These are phyloP conservation scores for Gamsiella multidivaricata DNA, from an alignment of 192 early-diverging fungal species.

Conservation along the genomic window DNA sequence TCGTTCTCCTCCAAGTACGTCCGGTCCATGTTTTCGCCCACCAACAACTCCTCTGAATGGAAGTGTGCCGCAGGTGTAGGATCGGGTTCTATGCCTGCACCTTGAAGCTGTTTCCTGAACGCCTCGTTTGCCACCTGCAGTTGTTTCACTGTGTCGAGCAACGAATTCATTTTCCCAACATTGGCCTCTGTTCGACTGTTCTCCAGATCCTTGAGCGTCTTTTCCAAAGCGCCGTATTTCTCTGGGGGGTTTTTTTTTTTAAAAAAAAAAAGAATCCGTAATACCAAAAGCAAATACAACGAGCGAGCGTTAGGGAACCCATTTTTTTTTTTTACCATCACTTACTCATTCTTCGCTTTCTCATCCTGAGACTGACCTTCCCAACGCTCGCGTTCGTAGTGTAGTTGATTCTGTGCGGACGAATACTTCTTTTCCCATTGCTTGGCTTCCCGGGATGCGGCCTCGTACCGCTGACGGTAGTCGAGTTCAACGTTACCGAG, in stretches of 20 bases:
- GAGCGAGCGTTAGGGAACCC: too few species aligned
- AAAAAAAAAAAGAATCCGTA: slow-evolving; percentile 4
- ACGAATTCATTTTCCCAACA: slow-evolving; percentile 42
- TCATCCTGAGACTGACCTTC: slow-evolving; percentile 46
- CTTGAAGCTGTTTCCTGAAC: slow-evolving; percentile 37
- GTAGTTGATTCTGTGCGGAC: slow-evolving; percentile 32
- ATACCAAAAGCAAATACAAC: too few species aligned
- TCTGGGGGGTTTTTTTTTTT: slow-evolving; percentile 1
- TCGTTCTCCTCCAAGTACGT: slow-evolving; percentile 50
- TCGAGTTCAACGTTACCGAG: slow-evolving; percentile 3
- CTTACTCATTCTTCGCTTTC: too few species aligned
- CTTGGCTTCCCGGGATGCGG: slow-evolving; percentile 22
- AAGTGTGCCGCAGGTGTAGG: slow-evolving; percentile 29
- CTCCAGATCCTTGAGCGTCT: slow-evolving; percentile 12
- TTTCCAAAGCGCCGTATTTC: slow-evolving; percentile 30
- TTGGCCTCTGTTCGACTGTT: slow-evolving; percentile 36
- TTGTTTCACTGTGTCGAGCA: slow-evolving; percentile 38
- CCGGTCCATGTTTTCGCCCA: slow-evolving; percentile 35
- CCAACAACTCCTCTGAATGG: slow-evolving; percentile 22
- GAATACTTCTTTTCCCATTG: slow-evolving; percentile 51
- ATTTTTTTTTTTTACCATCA: too few species aligned
- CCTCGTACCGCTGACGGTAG: slow-evolving; percentile 28
- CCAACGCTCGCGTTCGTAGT: slow-evolving; percentile 47
- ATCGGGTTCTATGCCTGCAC: slow-evolving; percentile 44
- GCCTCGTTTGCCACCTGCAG: slow-evolving; percentile 41